A percentile compares a stretch with the other conserved stretches of the same genome.
These are phyloP conservation scores for Fusarium citri DNA, from an alignment of 2,329 filamentous ascomycete genomes.

Conservation along the genomic window DNA sequence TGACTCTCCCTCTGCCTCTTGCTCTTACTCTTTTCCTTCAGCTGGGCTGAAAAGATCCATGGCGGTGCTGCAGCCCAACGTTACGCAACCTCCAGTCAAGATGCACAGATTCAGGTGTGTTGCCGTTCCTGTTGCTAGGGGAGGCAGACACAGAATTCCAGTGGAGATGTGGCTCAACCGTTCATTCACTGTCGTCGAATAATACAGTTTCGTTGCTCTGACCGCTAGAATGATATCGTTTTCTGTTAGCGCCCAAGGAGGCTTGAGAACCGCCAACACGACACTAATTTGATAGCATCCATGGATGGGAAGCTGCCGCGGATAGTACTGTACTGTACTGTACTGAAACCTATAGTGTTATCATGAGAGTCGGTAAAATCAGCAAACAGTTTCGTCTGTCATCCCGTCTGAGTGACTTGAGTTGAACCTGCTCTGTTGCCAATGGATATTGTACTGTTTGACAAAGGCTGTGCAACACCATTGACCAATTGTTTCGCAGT, in stretches of 20 bases:
- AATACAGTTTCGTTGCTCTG: constrained; percentile 13
- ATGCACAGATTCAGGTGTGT: constrained; percentile 22
- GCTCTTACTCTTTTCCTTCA: constrained; percentile 21
- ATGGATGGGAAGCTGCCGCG: neutral
- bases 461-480: constrained; percentile 33
- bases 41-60: constrained; percentile 31
- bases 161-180: constrained; percentile 11
- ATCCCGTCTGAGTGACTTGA: neutral
- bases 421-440: neutral
- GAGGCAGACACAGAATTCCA: constrained; percentile 32
- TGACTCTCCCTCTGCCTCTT: neutral
- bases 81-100: constrained; percentile 37
- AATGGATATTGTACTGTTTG: neutral
- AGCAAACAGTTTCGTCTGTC: neutral
- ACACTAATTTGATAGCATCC: constrained; percentile 4
- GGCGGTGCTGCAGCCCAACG: constrained; percentile 40
- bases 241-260: constrained; percentile 16
- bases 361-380: constrained; percentile 10
- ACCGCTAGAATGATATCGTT: constrained; percentile 34
- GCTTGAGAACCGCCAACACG: neutral
- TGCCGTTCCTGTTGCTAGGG: constrained; percentile 32
- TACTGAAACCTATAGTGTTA: neutral
- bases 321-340: neutral
- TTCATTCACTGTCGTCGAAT: constrained; percentile 1
- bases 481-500: constrained; percentile 22